Percentiles rank a stretch among this genome's conserved stretches.
Conservation (phyloP, 805 yeast genomes). For the Yarrowia osloensis region DNA sequence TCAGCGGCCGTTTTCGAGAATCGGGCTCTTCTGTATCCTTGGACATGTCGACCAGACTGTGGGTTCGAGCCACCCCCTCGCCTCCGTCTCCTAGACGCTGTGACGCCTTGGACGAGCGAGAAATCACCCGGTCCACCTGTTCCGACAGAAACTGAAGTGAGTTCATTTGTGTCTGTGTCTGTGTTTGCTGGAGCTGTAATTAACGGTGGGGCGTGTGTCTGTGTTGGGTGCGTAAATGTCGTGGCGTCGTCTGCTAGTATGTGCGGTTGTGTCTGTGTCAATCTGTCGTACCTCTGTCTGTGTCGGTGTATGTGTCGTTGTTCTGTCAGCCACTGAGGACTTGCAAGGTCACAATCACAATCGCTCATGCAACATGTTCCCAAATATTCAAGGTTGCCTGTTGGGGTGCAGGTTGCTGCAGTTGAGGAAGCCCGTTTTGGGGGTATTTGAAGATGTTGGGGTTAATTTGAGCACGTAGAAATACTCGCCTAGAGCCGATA, state of each 20-base stretch:
- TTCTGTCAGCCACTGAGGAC: slow-evolving; percentile 15
- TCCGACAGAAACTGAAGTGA: slow-evolving; percentile 38
- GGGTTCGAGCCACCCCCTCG: slow-evolving; percentile 3
- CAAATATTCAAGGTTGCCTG: slow-evolving; percentile 19
- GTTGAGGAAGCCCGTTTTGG: background rate
- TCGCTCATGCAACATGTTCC: slow-evolving; percentile 23
- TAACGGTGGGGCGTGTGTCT: background rate
- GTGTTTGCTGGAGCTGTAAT: background rate
- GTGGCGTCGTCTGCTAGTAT: background rate
- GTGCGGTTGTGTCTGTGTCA: background rate
- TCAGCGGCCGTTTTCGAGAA: background rate
- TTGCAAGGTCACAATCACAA: slow-evolving; percentile 23
- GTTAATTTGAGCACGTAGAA: no score
- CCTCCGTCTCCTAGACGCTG: slow-evolving; percentile 22
- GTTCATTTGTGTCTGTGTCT: slow-evolving; percentile 34
- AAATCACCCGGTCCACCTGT: slow-evolving; percentile 38
- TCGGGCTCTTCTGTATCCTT: background rate
- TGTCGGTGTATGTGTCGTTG: background rate
- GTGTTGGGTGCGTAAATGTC: background rate
- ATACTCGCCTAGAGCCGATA: background rate
- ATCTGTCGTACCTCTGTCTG: background rate
- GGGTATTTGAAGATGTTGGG: background rate
- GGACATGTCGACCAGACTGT: slow-evolving; percentile 10
- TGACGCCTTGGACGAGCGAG: slow-evolving; percentile 33
- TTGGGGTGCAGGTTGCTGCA: slow-evolving; percentile 27